Percentiles rank a stretch among this genome's conserved stretches.
Conservation (phyloP, 2,329 filamentous ascomycete species). For the Pseudogymnoascus sp. region DNA sequence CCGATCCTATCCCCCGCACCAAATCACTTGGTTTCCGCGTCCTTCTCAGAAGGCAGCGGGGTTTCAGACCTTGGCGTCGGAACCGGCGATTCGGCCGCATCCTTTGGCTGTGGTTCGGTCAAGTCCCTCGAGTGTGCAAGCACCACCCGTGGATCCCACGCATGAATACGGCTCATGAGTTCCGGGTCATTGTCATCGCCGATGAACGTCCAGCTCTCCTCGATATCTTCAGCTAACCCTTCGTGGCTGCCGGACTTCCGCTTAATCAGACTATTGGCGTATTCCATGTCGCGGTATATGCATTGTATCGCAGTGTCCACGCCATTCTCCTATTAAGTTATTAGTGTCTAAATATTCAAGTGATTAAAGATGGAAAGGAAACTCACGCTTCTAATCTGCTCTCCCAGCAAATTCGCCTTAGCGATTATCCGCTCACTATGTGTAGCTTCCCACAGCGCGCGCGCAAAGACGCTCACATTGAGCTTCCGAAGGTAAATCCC, state of each 20-base stretch:
- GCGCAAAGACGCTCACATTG: conserved; percentile 76
- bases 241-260: conserved; percentile 45
- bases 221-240: conserved; percentile 48
- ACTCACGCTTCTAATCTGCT: conserved; percentile 77
- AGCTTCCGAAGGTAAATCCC: conserved; percentile 84
- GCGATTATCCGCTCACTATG: conserved; percentile 85
- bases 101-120: neutral
- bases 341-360: conserved; percentile 21
- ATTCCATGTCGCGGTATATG: conserved; percentile 92
- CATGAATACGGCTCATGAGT: conserved; percentile 24
- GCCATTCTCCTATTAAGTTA: conserved; percentile 63
- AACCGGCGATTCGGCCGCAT: neutral
- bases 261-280: conserved; percentile 76
- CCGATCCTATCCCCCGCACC: neutral
- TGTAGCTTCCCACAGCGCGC: conserved; percentile 84
- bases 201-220: conserved; percentile 88
- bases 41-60: neutral
- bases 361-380: neutral
- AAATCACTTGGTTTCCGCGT: neutral
- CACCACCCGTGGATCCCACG: conserved; percentile 26
- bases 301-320: conserved; percentile 85
- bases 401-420: conserved; percentile 73
- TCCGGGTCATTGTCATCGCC: conserved; percentile 39
- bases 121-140: neutral
- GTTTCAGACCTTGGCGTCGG: neutral